Evolutionary conservation across 1,284 basidiomycete genomes (phyloP), one percentile per base, ranked within the genome.

Genomic region (Spongispora temasekensis): DNA sequence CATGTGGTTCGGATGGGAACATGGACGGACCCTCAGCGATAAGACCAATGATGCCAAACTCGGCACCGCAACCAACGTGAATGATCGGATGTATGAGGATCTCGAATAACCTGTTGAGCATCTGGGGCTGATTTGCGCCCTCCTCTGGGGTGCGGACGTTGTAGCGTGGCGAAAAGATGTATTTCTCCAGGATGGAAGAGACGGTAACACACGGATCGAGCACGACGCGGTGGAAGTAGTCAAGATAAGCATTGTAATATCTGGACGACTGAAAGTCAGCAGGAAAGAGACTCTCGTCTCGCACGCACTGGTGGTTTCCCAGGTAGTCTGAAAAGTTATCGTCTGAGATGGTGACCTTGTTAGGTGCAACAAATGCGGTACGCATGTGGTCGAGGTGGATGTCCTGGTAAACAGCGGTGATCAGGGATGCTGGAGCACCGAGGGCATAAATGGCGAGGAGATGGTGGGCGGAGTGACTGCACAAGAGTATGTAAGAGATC

Each of bases 1-100:
- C 17, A 28, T 5, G 46, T 15, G 27, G 46, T 48, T 15, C 46
- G 17, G 46, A 48, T 23, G 46, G 12, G 17, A 27, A 19, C 46
- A 48, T 48, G 27, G 6, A 58, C 70, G 8, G 56, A 85, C 88
- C 87, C 80, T 90, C 87, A 4, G 83, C 83, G 17, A 87, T 71
- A 68, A 88, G 81, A 5, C 89, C 89, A 3, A 79, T 79, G 15
- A 89, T 68, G 5, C 80, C 79, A 64, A 90, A 88, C 67, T 90
- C 89, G 5, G 80, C 71, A 3, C 87, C 89, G 68, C 86, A 87
- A 2, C 86, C 88, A 1, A 77, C 65, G 61, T 89, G 86, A 35
- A 91, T 89, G 61, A 89, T 68, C 0, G 88, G 87, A 61, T 91
- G 89, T 0, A 90, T 50, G 15, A 89, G 71, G 13, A 84, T 85